phyloP scores from a whole-genome alignment of 1,284 basidiomycete species.

The Cutaneotrichosporon arboriforme region DNA sequence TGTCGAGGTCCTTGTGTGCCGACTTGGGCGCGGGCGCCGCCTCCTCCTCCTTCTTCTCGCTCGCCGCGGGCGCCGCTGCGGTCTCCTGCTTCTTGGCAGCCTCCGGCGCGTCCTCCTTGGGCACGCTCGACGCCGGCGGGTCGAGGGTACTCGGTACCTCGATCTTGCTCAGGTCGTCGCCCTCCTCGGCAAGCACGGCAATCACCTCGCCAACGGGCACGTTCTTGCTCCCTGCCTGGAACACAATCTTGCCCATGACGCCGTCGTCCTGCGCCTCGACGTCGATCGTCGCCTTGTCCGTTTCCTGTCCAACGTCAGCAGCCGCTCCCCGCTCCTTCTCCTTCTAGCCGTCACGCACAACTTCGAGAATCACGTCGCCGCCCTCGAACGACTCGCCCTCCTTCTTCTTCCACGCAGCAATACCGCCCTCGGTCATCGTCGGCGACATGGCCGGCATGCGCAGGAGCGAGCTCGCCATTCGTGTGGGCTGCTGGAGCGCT shows the following conservation, averaged over 20 bases:
- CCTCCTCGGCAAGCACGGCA: slow-evolving; percentile 91
- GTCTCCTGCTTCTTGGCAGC: slow-evolving; percentile 8
- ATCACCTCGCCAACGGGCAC: slow-evolving; percentile 83
- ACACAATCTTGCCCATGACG: slow-evolving; percentile 84
- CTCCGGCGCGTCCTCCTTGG: slow-evolving; percentile 5
- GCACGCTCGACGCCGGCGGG: slow-evolving; percentile 40
- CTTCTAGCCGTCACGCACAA: slow-evolving; percentile 59
- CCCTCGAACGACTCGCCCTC: slow-evolving; percentile 84
- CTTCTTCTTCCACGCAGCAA: slow-evolving; percentile 94
- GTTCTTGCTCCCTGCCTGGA: slow-evolving; percentile 73
- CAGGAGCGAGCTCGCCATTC: slow-evolving; percentile 57
- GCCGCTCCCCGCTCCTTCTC: neutral
- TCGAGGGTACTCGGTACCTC: slow-evolving; percentile 57
- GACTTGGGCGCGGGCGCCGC: slow-evolving; percentile 3
- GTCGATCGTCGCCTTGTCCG: slow-evolving; percentile 98
- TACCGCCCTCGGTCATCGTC: slow-evolving; percentile 99
- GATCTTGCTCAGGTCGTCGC: slow-evolving; percentile 84
- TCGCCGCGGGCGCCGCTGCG: neutral
- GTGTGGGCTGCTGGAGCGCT: neutral
- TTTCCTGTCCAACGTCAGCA: slow-evolving; percentile 69
- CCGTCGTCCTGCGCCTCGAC: slow-evolving; percentile 98
- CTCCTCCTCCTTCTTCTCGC: slow-evolving; percentile 7
- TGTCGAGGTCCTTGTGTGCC: slow-evolving; percentile 36
- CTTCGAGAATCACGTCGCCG: slow-evolving; percentile 74
- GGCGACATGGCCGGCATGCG: slow-evolving; percentile 99